Conservation (phyloP, 2,329 filamentous ascomycete species). For the Colletotrichum karsti region DNA sequence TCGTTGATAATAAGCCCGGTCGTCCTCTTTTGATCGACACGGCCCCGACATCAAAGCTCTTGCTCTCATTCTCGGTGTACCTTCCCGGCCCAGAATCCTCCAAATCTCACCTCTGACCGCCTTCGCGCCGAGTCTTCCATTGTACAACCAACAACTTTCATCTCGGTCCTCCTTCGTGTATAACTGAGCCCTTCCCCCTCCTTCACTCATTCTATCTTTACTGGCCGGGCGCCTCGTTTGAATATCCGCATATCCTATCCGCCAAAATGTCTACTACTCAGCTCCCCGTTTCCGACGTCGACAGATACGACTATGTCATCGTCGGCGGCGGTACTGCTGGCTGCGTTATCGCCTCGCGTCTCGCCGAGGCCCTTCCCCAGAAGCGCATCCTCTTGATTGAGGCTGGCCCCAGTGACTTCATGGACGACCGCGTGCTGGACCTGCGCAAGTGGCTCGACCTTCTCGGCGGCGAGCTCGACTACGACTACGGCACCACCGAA, state of each 20-base stretch:
- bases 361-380: slow-evolving; percentile 84
- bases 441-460: slow-evolving; percentile 88
- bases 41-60: background rate
- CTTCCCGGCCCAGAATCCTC: slow-evolving; percentile 2
- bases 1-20: slow-evolving; percentile 5
- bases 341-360: slow-evolving; percentile 82
- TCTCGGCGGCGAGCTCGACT: slow-evolving; percentile 88
- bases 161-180: slow-evolving; percentile 1
- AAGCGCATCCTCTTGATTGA: slow-evolving; percentile 86
- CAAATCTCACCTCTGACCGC: slow-evolving; percentile 23
- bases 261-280: slow-evolving; percentile 69
- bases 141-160: background rate
- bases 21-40: slow-evolving; percentile 1
- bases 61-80: background rate
- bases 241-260: background rate
- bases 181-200: background rate
- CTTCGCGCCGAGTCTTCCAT: slow-evolving; percentile 8
- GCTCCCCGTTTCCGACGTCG: slow-evolving; percentile 69
- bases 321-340: slow-evolving; percentile 88
- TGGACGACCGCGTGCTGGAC: slow-evolving; percentile 86
- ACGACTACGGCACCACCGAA: slow-evolving; percentile 89
- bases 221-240: slow-evolving; percentile 21
- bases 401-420: slow-evolving; percentile 88
- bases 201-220: background rate
- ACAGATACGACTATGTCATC: slow-evolving; percentile 84